phyloP scores from a whole-genome alignment of 23 red algal genomes.

The Gracilaria caudata region DNA sequence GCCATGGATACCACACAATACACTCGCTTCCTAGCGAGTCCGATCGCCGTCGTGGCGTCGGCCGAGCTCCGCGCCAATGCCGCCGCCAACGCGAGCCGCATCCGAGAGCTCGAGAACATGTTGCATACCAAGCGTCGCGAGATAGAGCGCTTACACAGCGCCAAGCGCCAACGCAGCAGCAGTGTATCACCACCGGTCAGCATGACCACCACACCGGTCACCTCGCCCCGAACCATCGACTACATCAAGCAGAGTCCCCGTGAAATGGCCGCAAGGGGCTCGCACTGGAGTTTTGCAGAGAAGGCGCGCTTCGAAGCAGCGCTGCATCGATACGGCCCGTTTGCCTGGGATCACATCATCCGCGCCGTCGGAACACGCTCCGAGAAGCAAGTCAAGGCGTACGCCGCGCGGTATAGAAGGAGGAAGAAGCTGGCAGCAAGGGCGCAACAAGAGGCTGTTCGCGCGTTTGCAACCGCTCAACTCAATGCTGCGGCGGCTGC shows the following conservation, averaged over 20 bases:
- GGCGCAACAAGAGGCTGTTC: constrained; percentile 29
- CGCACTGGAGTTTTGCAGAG: constrained; percentile 59
- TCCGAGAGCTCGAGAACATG: constrained; percentile 8
- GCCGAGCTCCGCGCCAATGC: not conserved
- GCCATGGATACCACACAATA: constrained; percentile 8
- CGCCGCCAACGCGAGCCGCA: constrained; percentile 16
- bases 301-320: constrained; percentile 72
- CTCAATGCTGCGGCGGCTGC: constrained; percentile 22
- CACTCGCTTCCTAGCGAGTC: not conserved
- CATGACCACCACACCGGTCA: not conserved
- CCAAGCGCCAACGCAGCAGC: not conserved
- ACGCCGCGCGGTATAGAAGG: constrained; percentile 52
- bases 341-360: constrained; percentile 70
- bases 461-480: constrained; percentile 7
- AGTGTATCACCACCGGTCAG: not conserved
- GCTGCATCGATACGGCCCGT: constrained; percentile 53
- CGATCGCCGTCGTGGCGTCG: not conserved
- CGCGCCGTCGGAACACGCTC: constrained; percentile 53
- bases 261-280: constrained; percentile 57
- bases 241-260: constrained; percentile 11
- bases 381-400: constrained; percentile 73
- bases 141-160: not conserved
- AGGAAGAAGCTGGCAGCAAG: constrained; percentile 60
- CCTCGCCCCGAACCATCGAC: constrained; percentile 12
- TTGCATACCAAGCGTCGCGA: constrained; percentile 8